phyloP scores from a whole-genome alignment of 2,329 filamentous ascomycete species.

The Exophiala oligosperma region DNA sequence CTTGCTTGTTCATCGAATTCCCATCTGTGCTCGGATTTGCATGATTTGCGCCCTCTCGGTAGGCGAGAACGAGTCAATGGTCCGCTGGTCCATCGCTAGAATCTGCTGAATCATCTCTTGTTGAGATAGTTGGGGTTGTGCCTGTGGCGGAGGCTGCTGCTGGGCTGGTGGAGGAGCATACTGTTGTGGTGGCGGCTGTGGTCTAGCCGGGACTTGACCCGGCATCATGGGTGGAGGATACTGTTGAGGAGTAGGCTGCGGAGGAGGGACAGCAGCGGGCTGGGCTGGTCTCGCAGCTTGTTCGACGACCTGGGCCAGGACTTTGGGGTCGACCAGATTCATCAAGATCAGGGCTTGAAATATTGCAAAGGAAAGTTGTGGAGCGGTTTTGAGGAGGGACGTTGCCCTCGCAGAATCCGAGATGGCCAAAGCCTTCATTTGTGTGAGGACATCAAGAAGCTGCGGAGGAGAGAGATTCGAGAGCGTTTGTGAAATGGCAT shows the following conservation, averaged over 20 bases:
- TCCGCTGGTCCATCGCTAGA: constrained; percentile 73
- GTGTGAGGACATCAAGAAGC: constrained; percentile 86
- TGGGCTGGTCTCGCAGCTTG: constrained; percentile 39
- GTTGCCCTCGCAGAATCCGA: constrained; percentile 80
- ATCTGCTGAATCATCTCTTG: constrained; percentile 79
- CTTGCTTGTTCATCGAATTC: constrained; percentile 21
- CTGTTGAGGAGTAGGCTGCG: constrained; percentile 37
- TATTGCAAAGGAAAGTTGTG: constrained; percentile 90
- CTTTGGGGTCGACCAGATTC: constrained; percentile 83
- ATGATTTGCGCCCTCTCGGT: constrained; percentile 77
- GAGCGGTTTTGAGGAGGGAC: constrained; percentile 82
- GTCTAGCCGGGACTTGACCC: constrained; percentile 29
- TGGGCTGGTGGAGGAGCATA: constrained; percentile 31
- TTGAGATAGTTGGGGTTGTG: constrained; percentile 51
- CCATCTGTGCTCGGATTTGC: constrained; percentile 66
- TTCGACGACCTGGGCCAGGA: constrained; percentile 79
- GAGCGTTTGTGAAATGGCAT: constrained; percentile 89
- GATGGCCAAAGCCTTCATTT: constrained; percentile 89
- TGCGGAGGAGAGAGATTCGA: constrained; percentile 82
- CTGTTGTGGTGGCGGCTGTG: constrained; percentile 35
- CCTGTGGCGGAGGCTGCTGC: constrained; percentile 37
- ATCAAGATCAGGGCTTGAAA: constrained; percentile 93
- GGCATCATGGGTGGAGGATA: constrained; percentile 26
- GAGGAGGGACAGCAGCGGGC: constrained; percentile 27
- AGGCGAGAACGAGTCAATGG: constrained; percentile 76